A percentile compares a stretch with the other conserved stretches of the same genome.
These are phyloP conservation scores for Vigna angularis DNA, from an alignment of 306 rosid species.

Conservation along the genomic window DNA sequence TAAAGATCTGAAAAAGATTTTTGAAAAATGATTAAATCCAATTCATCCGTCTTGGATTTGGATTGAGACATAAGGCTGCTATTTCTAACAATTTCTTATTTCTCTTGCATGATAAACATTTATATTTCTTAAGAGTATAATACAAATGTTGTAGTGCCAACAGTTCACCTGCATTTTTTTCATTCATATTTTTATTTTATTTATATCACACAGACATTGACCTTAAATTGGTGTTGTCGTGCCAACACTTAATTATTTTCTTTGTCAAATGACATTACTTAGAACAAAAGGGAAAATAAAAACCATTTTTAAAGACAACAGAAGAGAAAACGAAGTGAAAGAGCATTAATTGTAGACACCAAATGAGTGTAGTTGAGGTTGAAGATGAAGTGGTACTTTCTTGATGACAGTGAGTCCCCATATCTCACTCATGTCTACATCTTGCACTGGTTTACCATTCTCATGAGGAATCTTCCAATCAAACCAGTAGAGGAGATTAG, in stretches of 20 bases:
- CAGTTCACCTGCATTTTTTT: no score
- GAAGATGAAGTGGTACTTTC: conserved; percentile 48
- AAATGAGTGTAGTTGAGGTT: conserved; percentile 31
- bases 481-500: conserved; percentile 41
- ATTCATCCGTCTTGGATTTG: no score
- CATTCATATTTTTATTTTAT: no score
- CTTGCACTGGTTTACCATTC: not conserved
- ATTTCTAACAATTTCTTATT: no score
- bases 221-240: not conserved
- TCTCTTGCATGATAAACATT: no score
- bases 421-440: conserved; percentile 45
- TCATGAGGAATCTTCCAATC: conserved; percentile 51
- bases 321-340: not conserved
- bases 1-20: no score
- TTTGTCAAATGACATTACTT: not conserved
- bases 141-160: no score
- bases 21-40: no score
- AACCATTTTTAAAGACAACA: not conserved
- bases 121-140: no score
- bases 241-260: not conserved
- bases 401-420: conserved; percentile 38
- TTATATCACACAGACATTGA: not conserved
- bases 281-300: not conserved
- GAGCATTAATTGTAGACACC: not conserved
- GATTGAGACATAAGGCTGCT: no score